phyloP scores from a whole-genome alignment of 139 green algal species.

The Chara braunii region DNA sequence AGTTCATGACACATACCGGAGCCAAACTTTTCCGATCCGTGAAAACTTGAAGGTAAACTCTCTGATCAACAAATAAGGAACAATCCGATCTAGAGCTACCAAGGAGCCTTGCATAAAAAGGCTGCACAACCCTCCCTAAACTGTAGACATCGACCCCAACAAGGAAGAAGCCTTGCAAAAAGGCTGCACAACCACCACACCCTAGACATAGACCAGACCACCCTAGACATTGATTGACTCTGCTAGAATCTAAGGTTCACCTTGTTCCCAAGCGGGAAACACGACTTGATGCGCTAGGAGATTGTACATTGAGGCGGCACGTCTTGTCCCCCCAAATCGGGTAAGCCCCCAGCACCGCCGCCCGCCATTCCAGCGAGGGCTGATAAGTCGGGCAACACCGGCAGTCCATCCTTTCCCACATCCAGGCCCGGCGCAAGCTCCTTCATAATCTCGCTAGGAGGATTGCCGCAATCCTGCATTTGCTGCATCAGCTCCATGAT shows the following conservation, averaged over 20 bases:
- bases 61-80: no score
- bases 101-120: no score
- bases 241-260: background rate
- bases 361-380: no score
- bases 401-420: constrained; percentile 39
- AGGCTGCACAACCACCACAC: background rate
- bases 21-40: no score
- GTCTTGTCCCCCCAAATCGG: background rate
- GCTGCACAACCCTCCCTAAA: no score
- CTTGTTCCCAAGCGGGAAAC: background rate
- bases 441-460: constrained; percentile 44
- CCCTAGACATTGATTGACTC: background rate
- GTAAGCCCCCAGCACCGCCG: no score
- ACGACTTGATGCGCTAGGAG: background rate
- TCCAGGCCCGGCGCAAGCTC: constrained; percentile 39
- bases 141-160: no score
- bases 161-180: background rate
- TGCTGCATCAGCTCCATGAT: constrained; percentile 44
- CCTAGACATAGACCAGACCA: background rate
- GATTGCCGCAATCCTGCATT: constrained; percentile 48
- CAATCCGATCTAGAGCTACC: no score
- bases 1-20: no score
- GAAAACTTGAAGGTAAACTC: no score
- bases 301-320: background rate
- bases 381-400: constrained; percentile 3